These are phyloP conservation scores for Diplotaxis tenuifolia DNA, from an alignment of 345 rosid species.

Conservation along the genomic window DNA sequence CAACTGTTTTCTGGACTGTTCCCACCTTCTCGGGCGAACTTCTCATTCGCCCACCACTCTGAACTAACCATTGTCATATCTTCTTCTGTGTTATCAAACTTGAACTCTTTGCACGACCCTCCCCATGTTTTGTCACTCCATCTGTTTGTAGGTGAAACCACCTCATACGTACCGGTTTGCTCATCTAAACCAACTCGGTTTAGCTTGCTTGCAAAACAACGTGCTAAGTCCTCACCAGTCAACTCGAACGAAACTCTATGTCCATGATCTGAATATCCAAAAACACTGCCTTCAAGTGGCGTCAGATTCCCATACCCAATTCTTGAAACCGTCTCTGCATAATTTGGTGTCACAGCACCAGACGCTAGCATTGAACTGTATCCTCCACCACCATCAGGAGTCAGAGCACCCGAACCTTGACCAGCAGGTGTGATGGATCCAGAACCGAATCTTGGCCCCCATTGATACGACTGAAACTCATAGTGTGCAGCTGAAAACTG, in stretches of 20 bases:
- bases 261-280: constrained; percentile 38
- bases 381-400: constrained; percentile 57
- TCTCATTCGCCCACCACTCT: constrained; percentile 90
- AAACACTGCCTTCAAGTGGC: neutral
- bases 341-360: constrained; percentile 67
- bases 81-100: constrained; percentile 64
- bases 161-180: neutral
- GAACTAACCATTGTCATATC: constrained; percentile 51
- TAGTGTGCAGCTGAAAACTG: constrained; percentile 51
- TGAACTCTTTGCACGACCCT: constrained; percentile 82
- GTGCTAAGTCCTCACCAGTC: constrained; percentile 91
- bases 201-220: constrained; percentile 59
- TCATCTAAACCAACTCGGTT: constrained; percentile 43
- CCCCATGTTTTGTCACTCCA: constrained; percentile 30
- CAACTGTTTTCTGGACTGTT: constrained; percentile 50
- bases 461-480: constrained; percentile 52
- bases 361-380: constrained; percentile 47
- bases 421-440: constrained; percentile 83
- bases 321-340: constrained; percentile 56
- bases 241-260: constrained; percentile 92
- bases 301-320: neutral
- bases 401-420: constrained; percentile 55
- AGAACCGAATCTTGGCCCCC: constrained; percentile 85
- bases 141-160: neutral
- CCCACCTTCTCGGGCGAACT: constrained; percentile 43